A percentile compares a stretch with the other conserved stretches of the same genome.
Evolutionary conservation across 306 rosid genomes (phyloP).

Genomic region (Senna siamea): DNA sequence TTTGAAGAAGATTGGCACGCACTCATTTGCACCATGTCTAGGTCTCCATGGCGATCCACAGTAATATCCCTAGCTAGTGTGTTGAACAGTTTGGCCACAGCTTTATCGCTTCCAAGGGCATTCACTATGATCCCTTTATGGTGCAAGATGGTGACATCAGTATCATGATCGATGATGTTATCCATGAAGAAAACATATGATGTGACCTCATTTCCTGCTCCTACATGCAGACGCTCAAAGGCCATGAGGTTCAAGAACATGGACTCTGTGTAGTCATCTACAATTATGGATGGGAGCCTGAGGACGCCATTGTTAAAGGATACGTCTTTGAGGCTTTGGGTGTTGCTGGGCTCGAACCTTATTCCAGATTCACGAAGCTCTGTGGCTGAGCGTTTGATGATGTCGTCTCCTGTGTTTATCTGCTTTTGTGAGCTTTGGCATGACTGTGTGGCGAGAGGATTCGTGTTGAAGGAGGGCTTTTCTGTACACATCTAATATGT

Average conservation of each 20-base stretch:
- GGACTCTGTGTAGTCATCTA: slow-evolving; percentile 48
- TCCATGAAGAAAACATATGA: slow-evolving; percentile 51
- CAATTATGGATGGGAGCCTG: slow-evolving; percentile 31
- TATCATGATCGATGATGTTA: slow-evolving; percentile 42
- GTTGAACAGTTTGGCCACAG: slow-evolving; percentile 38
- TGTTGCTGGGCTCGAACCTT: slow-evolving; percentile 36
- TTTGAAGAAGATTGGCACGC: slow-evolving; percentile 39
- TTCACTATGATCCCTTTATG: slow-evolving; percentile 36
- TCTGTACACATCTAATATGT: slow-evolving; percentile 47
- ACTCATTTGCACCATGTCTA: slow-evolving; percentile 31
- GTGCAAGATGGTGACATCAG: slow-evolving; percentile 45
- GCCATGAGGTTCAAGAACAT: slow-evolving; percentile 53
- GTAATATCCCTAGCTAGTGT: slow-evolving; percentile 29
- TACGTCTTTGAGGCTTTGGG: slow-evolving; percentile 42
- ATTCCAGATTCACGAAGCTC: slow-evolving; percentile 55
- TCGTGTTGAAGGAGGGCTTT: slow-evolving; percentile 28
- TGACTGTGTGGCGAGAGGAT: slow-evolving; percentile 19
- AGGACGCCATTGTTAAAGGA: slow-evolving; percentile 38
- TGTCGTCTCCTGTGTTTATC: not conserved
- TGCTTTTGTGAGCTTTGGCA: not conserved
- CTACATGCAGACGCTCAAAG: slow-evolving; percentile 49
- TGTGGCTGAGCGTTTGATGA: slow-evolving; percentile 39
- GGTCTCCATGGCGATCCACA: slow-evolving; percentile 16
- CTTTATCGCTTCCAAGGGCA: slow-evolving; percentile 46
- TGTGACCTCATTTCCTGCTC: slow-evolving; percentile 48